These are phyloP conservation scores for Lachnellula suecica DNA, from an alignment of 2,329 filamentous ascomycete species.

Conservation along the genomic window DNA sequence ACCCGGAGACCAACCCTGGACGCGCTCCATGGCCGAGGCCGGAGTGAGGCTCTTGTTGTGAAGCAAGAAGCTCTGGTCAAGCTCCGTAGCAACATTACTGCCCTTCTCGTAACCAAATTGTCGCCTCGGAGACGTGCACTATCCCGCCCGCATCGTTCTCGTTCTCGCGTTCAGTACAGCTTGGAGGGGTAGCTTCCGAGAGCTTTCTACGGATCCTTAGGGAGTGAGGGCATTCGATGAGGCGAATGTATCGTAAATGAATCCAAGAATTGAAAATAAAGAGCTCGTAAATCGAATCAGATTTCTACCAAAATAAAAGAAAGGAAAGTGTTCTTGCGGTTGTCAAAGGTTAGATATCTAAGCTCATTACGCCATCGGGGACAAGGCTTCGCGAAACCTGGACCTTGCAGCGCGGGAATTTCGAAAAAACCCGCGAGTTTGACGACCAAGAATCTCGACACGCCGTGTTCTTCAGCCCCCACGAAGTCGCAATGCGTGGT, in stretches of 20 bases:
- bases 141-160: conserved; percentile 22
- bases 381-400: conserved; percentile 1
- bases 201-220: conserved; percentile 3
- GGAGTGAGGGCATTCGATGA: not conserved
- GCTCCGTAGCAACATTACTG: conserved; percentile 30
- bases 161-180: conserved; percentile 7
- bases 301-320: too few species aligned
- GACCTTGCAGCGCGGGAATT: conserved; percentile 8
- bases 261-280: not conserved
- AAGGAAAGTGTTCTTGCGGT: too few species aligned
- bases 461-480: conserved; percentile 11
- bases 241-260: not conserved
- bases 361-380: too few species aligned
- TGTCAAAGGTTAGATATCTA: too few species aligned
- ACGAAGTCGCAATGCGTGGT: conserved; percentile 30
- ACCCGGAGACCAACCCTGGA: conserved; percentile 24
- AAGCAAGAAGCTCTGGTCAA: conserved; percentile 30
- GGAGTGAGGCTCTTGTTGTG: conserved; percentile 21
- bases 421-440: not conserved
- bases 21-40: conserved; percentile 23
- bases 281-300: conserved; percentile 1
- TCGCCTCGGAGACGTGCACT: conserved; percentile 16
- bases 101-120: conserved; percentile 8
- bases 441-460: conserved; percentile 4
- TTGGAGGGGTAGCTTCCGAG: conserved; percentile 25